Base-by-base conservation (phyloP, 768 basidiomycete genomes). In the Jaapia argillacea region DNA sequence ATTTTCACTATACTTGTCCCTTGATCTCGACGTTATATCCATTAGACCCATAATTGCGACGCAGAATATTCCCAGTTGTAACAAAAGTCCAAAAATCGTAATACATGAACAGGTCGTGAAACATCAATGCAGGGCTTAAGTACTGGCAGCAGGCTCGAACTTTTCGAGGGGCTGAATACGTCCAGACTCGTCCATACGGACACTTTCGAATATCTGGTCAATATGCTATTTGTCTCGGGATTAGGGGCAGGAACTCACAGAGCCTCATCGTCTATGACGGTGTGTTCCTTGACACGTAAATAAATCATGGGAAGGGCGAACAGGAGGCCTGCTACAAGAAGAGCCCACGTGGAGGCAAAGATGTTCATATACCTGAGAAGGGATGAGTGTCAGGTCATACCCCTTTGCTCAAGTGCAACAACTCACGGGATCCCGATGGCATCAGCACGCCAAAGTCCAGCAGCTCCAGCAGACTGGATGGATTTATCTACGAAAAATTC, bases 301-400 rank as follows among this genome's bases (percentile, higher is more conserved):
- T 82, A 66, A 25, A 86, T 75, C 84, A 85, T 85, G 5, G 81
- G 83, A 25, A 84, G 60, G n/a, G 79, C 75, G 48, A 73, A 81
- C 37, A 77, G 25, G 14, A 85, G 67, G 4, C 83, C 82, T 0
- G 68, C 74, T 26, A 73, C 72, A 36, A 84, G 74, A 23, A 86
- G 65, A n/a, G 65, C 67, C 83, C 84, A 86, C 0, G 84, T 84
- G 16, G 81, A 81, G 46, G 80, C 53, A 54, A 86, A 83, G 25
- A 86, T 70, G 51, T 72, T 81, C 75, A 83, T 79, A 60, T 70
- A 86, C 22, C 63, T 66, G 51, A 24, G 6, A 12, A 37, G 1
- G n/a, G 4, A 43, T 50, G 22, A 52, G 35, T 23, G 21, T 16
- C 18, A 14, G 10, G 23, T 28, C 24, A 23, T 20, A 31, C 6